A percentile compares a stretch with the other conserved stretches of the same genome.
Conservation (phyloP, 192 early-diverging fungal species). For the Globomyces pollinis-pini region DNA sequence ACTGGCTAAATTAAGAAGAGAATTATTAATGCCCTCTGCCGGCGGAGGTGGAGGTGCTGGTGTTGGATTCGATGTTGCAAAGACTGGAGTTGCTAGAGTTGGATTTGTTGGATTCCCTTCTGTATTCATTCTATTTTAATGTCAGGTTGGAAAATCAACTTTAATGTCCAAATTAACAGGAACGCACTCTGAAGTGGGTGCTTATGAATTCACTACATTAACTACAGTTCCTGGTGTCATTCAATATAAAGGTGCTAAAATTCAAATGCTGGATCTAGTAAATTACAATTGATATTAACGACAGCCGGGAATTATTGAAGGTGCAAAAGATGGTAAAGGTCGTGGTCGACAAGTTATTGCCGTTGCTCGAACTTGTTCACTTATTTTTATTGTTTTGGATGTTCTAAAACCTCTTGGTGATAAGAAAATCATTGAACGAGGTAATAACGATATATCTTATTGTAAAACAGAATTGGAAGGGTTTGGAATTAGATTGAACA, state of each 20-base stretch:
- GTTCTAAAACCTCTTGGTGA: slow-evolving; percentile 94
- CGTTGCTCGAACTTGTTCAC: slow-evolving; percentile 93
- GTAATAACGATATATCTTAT: too few species aligned
- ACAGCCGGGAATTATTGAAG: slow-evolving; percentile 88
- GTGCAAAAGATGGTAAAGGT: slow-evolving; percentile 98
- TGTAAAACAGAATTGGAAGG: slow-evolving; percentile 99
- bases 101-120: slow-evolving; percentile 92
- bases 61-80: slow-evolving; percentile 96
- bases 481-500: slow-evolving; percentile 95
- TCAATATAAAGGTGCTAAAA: slow-evolving; percentile 95
- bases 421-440: slow-evolving; percentile 88
- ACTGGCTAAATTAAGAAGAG: slow-evolving; percentile 90
- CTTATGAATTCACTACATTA: slow-evolving; percentile 98
- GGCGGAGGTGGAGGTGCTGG: slow-evolving; percentile 81
- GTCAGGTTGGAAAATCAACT: slow-evolving; percentile 98
- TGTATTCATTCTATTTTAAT: background rate
- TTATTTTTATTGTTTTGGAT: slow-evolving; percentile 95
- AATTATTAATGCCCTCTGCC: slow-evolving; percentile 80
- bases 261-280: slow-evolving; percentile 97
- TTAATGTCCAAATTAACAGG: slow-evolving; percentile 97
- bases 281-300: background rate
- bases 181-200: slow-evolving; percentile 91
- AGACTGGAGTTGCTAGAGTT: slow-evolving; percentile 97
- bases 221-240: slow-evolving; percentile 95
- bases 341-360: slow-evolving; percentile 96